Base-by-base conservation (phyloP, 768 basidiomycete species). In the Ramaria sp. region DNA sequence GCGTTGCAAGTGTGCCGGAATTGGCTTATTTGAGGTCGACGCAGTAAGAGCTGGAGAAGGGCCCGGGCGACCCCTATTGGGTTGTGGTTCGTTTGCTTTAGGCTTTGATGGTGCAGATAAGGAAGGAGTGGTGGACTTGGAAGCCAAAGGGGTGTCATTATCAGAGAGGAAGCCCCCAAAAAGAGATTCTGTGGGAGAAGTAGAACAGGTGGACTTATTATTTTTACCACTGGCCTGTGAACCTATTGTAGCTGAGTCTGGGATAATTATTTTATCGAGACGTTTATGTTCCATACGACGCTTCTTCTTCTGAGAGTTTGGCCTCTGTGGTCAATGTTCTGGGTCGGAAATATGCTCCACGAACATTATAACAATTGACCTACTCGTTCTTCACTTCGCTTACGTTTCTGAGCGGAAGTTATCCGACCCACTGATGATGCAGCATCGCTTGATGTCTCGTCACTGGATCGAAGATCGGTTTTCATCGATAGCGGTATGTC, bases 1-100 rank as follows among this genome's bases (percentile, higher is more conserved):
- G 18, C 53, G 22, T 27, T 32, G 39, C 22, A 27, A 16, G 44
- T 55, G 53, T 3, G 44, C 43, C 7, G 53, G 53, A n/a, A 55
- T 22, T 47, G 45, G 20, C 28, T 47, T 47, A 10, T 47, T 30
- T 28, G 39, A 41, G 2, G 16, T 41, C 39, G 16, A 41, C 9
- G 13, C 13, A n/a, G 13, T n/a, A n/a, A 41, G 16, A 41, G 39
- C 2, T 4, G 39, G 39, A n/a, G 39, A n/a, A 41, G 39, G 7
- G 39, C 16, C 3, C 8, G 32, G 1, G 8, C 24, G 25, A 24
- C 24, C 24, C 27, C 27, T 7, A 24, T 28, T 47, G 20, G 12
- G 28, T 24, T 16, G 45, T 25, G 18, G 28, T 30, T 47, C 25
- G 5, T 6, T 30, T 2, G 45, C 24, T 24, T 6, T 10, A n/a